A percentile compares a stretch with the other conserved stretches of the same genome.
These are phyloP conservation scores for Cydonia oblonga DNA, from an alignment of 331 rosid species.

Conservation along the genomic window DNA sequence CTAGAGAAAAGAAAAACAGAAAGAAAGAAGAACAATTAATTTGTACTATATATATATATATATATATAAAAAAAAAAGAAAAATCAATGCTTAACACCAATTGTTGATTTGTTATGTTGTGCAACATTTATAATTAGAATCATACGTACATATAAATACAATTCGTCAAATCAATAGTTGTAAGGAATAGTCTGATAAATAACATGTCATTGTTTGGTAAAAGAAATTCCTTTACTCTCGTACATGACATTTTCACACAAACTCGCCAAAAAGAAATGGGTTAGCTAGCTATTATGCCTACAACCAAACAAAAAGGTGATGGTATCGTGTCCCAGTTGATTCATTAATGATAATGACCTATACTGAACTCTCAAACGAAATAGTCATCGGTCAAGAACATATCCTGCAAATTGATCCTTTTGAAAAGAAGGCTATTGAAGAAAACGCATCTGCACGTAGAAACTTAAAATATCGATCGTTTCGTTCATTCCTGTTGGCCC, in stretches of 20 bases:
- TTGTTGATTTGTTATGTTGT: too few species aligned
- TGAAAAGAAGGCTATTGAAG: neutral
- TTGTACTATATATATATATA: too few species aligned
- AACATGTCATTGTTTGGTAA: neutral
- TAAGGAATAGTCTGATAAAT: too few species aligned
- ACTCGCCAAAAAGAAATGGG: neutral
- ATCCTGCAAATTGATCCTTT: conserved; percentile 24
- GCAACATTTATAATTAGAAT: too few species aligned
- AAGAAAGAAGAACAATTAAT: too few species aligned
- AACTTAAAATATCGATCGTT: neutral
- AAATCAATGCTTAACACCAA: too few species aligned
- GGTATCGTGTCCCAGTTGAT: neutral
- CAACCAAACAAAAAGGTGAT: neutral
- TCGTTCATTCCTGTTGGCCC: neutral
- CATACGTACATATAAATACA: too few species aligned
- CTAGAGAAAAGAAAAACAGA: too few species aligned
- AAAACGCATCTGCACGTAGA: neutral
- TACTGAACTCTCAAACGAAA: neutral
- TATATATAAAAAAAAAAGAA: too few species aligned
- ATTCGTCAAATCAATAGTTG: too few species aligned
- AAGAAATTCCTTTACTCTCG: neutral
- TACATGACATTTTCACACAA: neutral
- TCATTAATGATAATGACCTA: neutral
- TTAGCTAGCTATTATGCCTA: neutral
- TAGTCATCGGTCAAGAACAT: conserved; percentile 14